Percentiles rank a stretch among this genome's conserved stretches.
phyloP scores from a whole-genome alignment of 2,329 filamentous ascomycete genomes.

The Xylaria sp. region DNA sequence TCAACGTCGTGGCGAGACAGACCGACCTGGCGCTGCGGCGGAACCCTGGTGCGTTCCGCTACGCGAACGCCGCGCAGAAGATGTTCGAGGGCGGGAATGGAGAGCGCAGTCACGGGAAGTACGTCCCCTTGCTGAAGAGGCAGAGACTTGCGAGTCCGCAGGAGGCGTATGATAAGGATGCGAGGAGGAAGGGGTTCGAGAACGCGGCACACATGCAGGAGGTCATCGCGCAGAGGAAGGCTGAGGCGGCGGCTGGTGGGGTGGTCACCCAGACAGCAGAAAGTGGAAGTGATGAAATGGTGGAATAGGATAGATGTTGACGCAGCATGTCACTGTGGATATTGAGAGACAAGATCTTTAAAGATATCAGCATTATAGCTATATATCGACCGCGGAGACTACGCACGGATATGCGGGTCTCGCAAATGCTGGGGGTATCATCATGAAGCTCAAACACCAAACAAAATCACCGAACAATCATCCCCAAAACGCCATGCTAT shows the following conservation, averaged over 20 bases:
- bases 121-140: constrained; percentile 65
- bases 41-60: constrained; percentile 33
- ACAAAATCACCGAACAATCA: not conserved
- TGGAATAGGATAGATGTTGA: constrained; percentile 28
- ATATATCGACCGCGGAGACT: constrained; percentile 6
- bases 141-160: constrained; percentile 60
- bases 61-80: constrained; percentile 46
- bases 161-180: constrained; percentile 69
- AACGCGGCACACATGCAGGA: constrained; percentile 58
- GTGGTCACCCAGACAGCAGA: constrained; percentile 12
- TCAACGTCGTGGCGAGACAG: constrained; percentile 67
- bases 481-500: constrained; percentile 19
- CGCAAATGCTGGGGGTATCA: constrained; percentile 30
- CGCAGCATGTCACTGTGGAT: not conserved
- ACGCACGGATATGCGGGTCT: not conserved
- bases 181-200: constrained; percentile 68
- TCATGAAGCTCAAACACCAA: constrained; percentile 13
- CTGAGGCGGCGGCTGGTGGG: constrained; percentile 48
- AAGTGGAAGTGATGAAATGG: constrained; percentile 48
- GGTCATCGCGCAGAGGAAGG: constrained; percentile 40
- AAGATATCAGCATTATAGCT: constrained; percentile 8
- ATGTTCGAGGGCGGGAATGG: constrained; percentile 67
- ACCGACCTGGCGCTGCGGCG: constrained; percentile 40
- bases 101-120: constrained; percentile 62
- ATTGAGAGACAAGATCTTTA: not conserved